Evolutionary conservation across 164 flowering plant genomes (phyloP).

Genomic region (Cinnamomum chago): DNA sequence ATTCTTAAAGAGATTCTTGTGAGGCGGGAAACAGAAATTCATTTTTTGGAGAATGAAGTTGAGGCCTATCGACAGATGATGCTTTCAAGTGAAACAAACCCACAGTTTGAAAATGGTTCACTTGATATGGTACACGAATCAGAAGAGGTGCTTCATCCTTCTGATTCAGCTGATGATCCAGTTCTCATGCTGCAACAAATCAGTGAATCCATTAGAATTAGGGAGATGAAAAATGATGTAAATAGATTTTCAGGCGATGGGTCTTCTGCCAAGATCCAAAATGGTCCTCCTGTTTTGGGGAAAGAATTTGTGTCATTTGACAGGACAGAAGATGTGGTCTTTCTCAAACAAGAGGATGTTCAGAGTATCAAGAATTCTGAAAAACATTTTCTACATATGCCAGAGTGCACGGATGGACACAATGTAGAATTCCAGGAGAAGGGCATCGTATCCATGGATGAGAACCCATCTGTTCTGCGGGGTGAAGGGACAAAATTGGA

Average conservation of each 20-base stretch:
- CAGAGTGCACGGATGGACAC: constrained; percentile 12
- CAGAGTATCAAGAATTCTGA: constrained; percentile 11
- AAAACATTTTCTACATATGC: constrained; percentile 6
- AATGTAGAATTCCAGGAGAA: constrained; percentile 41
- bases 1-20: constrained; percentile 79
- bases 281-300: constrained; percentile 12
- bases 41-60: constrained; percentile 78
- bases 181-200: constrained; percentile 36
- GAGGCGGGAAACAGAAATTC: constrained; percentile 78
- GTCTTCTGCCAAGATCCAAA: constrained; percentile 16
- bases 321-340: constrained; percentile 23
- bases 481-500: constrained; percentile 13
- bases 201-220: constrained; percentile 32
- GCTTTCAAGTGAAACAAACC: constrained; percentile 21
- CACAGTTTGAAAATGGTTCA: constrained; percentile 25
- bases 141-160: constrained; percentile 9
- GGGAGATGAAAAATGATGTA: constrained; percentile 19
- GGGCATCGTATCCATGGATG: constrained; percentile 29
- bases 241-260: constrained; percentile 15
- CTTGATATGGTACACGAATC: constrained; percentile 13
- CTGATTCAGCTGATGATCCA: constrained; percentile 39
- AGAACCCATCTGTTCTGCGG: constrained; percentile 14
- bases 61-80: constrained; percentile 58
- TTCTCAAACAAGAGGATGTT: constrained; percentile 16
- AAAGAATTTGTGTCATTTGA: constrained; percentile 21